Evolutionary conservation across 2,329 filamentous ascomycete genomes (phyloP).

Genomic region (Botrytis squamosa): DNA sequence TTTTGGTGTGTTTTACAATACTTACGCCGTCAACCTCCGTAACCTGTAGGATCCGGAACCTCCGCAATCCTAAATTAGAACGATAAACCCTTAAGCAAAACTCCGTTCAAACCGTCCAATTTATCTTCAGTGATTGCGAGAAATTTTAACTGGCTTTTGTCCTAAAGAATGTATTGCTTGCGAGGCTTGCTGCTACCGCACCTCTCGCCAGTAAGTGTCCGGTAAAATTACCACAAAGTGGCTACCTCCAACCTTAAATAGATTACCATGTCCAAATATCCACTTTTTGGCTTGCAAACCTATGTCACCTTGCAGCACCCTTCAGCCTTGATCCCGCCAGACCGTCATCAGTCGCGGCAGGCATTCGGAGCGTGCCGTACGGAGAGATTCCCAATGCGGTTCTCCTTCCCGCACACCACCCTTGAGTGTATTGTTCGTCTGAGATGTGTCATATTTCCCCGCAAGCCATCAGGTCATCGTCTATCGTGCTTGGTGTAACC

Average conservation of each 20-base stretch:
- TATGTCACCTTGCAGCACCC: neutral
- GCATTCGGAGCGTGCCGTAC: neutral
- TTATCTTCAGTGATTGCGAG: neutral
- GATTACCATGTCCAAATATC: neutral
- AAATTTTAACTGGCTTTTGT: neutral
- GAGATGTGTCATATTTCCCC: neutral
- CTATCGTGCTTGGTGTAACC: neutral
- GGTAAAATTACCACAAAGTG: constrained; percentile 1
- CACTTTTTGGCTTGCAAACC: constrained; percentile 2
- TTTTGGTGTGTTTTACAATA: too few relatives aligned
- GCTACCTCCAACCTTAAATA: constrained; percentile 10
- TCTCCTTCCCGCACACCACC: neutral
- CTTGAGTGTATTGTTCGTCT: neutral
- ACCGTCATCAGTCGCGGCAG: neutral
- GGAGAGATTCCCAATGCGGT: neutral
- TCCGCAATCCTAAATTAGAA: neutral
- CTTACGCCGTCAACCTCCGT: too few relatives aligned
- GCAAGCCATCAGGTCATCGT: neutral
- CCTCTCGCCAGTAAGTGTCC: neutral
- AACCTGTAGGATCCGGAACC: neutral
- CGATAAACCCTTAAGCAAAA: neutral
- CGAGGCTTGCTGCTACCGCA: neutral
- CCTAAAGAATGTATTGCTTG: neutral
- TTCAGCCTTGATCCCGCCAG: neutral
- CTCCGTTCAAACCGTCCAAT: neutral